A percentile compares a stretch with the other conserved stretches of the same genome.
phyloP scores from a whole-genome alignment of 192 early-diverging fungal genomes.

The Umbelopsis ramanniana region DNA sequence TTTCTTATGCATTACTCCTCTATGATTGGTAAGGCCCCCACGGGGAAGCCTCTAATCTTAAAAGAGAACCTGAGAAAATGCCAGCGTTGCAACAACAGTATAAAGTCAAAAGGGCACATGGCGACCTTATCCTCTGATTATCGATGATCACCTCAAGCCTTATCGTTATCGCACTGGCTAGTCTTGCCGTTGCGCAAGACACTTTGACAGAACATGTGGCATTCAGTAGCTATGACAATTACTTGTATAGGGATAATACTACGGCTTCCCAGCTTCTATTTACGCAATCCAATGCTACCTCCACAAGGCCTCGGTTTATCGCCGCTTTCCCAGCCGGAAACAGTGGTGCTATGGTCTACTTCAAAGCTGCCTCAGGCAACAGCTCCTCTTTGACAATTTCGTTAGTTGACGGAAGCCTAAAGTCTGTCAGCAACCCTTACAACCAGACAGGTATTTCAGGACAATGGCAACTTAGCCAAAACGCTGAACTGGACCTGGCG shows the following conservation, averaged over 20 bases:
- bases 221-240: slow-evolving; percentile 12
- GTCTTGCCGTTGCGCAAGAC: not conserved
- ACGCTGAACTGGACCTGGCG: not conserved
- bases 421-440: not conserved
- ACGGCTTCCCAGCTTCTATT: not conserved
- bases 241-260: slow-evolving; percentile 1
- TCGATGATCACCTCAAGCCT: not conserved
- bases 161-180: not conserved
- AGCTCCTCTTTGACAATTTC: not conserved
- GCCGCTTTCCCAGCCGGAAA: slow-evolving; percentile 22
- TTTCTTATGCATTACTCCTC: not conserved
- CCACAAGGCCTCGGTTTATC: not conserved
- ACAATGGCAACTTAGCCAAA: not conserved
- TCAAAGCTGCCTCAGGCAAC: not conserved
- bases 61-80: not conserved
- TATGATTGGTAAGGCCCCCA: not conserved
- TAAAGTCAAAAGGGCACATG: not conserved
- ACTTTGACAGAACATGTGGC: not conserved
- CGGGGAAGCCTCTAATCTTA: not conserved
- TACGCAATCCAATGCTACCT: not conserved
- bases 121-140: not conserved
- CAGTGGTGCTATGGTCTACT: slow-evolving; percentile 23
- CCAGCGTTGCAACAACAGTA: not conserved
- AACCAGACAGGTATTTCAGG: slow-evolving; percentile 12
- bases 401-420: not conserved